phyloP scores from a whole-genome alignment of 2,329 filamentous ascomycete species.

The Sporothrix mexicana region DNA sequence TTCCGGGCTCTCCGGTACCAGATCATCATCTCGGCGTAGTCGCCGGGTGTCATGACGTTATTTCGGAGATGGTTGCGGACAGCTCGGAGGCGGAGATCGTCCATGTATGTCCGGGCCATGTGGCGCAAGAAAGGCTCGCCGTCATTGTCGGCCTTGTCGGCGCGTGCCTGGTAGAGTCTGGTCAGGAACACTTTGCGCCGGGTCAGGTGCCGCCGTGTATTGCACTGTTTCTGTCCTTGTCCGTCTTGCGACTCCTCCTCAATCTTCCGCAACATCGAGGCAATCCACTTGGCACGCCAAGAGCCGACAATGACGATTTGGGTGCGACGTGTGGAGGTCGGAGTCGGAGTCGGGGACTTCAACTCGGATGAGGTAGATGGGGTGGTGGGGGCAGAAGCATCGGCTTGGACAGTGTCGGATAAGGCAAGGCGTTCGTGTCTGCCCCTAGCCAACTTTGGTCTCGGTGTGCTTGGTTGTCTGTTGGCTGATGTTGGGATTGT shows the following conservation, averaged over 20 bases:
- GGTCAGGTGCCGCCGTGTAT: background rate
- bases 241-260: too few species aligned
- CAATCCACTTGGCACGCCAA: background rate
- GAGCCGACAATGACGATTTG: background rate
- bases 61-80: conserved; percentile 4
- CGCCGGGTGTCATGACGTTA: background rate
- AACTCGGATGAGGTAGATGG: background rate
- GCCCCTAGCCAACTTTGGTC: background rate
- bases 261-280: background rate
- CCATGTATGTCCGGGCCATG: conserved; percentile 20
- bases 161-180: background rate
- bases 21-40: conserved; percentile 12
- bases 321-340: background rate
- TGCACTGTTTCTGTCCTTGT: background rate
- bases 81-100: background rate
- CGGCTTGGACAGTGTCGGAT: background rate
- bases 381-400: background rate
- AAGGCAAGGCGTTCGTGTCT: background rate
- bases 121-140: conserved; percentile 13
- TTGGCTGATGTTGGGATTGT: background rate
- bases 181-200: background rate
- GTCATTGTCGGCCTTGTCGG: background rate
- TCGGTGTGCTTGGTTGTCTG: background rate
- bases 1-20: background rate
- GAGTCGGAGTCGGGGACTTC: background rate